Evolutionary conservation across 495 filamentous ascomycete genomes (phyloP).

Genomic region (Venustampulla echinocandica): DNA sequence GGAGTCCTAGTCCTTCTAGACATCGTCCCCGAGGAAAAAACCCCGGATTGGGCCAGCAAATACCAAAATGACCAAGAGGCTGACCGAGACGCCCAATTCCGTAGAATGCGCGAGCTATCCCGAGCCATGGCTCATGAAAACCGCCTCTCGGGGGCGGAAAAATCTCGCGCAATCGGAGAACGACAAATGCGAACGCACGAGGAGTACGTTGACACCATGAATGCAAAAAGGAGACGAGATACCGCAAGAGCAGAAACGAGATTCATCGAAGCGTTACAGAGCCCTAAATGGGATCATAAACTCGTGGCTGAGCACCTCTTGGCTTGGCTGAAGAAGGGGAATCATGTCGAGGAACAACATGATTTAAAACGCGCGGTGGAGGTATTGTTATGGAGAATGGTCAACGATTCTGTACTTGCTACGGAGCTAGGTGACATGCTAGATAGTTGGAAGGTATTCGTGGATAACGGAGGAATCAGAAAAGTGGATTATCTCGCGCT

Average conservation of each 20-base stretch:
- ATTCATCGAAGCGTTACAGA: slow-evolving; percentile 46
- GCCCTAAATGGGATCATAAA: slow-evolving; percentile 43
- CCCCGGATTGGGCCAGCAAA: slow-evolving; percentile 48
- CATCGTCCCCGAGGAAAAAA: slow-evolving; percentile 39
- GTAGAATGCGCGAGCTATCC: slow-evolving; percentile 26
- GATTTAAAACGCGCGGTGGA: slow-evolving; percentile 37
- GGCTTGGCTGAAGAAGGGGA: slow-evolving; percentile 34
- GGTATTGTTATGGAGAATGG: slow-evolving; percentile 44
- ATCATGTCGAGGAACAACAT: slow-evolving; percentile 19
- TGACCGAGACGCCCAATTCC: slow-evolving; percentile 29
- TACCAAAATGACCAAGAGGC: slow-evolving; percentile 33
- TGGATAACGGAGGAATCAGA: slow-evolving; percentile 49
- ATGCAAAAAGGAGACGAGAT: slow-evolving; percentile 28
- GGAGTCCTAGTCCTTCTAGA: slow-evolving; percentile 50
- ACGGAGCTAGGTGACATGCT: slow-evolving; percentile 38
- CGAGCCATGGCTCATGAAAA: slow-evolving; percentile 36
- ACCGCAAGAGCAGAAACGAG: slow-evolving; percentile 15
- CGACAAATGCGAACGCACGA: slow-evolving; percentile 10
- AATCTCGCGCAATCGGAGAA: slow-evolving; percentile 28
- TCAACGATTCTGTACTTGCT: slow-evolving; percentile 39
- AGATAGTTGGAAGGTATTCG: slow-evolving; percentile 50
- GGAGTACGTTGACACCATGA: slow-evolving; percentile 20
- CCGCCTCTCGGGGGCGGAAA: slow-evolving; percentile 36
- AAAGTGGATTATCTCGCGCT: slow-evolving; percentile 39
- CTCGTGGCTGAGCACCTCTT: slow-evolving; percentile 42